These are phyloP conservation scores for Lipomyces lipofer DNA, from an alignment of 805 yeast species.

Conservation along the genomic window DNA sequence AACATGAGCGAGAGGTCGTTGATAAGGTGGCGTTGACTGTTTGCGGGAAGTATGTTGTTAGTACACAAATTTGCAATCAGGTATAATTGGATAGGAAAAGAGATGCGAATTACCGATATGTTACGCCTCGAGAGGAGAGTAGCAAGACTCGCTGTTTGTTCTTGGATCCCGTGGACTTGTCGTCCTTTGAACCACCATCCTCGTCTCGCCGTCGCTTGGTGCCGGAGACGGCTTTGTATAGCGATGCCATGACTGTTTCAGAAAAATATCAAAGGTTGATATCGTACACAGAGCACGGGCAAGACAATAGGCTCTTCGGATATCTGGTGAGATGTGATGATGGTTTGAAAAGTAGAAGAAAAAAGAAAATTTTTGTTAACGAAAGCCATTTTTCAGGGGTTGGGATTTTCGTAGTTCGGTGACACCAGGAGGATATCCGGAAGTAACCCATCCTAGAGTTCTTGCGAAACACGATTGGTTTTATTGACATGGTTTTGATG, in stretches of 20 bases:
- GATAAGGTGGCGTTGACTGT: conserved; percentile 90
- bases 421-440: no score
- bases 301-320: no score
- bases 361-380: no score
- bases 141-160: conserved; percentile 54
- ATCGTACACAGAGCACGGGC: no score
- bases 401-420: no score
- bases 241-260: conserved; percentile 82
- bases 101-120: conserved; percentile 43
- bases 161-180: conserved; percentile 8
- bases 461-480: no score
- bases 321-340: no score
- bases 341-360: no score
- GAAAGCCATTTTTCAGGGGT: no score
- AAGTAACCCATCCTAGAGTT: no score
- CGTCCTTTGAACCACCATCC: conserved; percentile 15
- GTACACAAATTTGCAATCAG: not conserved
- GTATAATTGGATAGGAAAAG: not conserved
- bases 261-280: no score
- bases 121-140: conserved; percentile 92
- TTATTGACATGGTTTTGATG: no score
- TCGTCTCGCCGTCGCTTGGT: conserved; percentile 44
- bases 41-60: not conserved
- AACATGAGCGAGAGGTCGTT: conserved; percentile 73
- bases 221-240: conserved; percentile 64